Evolutionary conservation across 2,329 filamentous ascomycete genomes (phyloP).

Genomic region (Neopestalotiopsis sp.): DNA sequence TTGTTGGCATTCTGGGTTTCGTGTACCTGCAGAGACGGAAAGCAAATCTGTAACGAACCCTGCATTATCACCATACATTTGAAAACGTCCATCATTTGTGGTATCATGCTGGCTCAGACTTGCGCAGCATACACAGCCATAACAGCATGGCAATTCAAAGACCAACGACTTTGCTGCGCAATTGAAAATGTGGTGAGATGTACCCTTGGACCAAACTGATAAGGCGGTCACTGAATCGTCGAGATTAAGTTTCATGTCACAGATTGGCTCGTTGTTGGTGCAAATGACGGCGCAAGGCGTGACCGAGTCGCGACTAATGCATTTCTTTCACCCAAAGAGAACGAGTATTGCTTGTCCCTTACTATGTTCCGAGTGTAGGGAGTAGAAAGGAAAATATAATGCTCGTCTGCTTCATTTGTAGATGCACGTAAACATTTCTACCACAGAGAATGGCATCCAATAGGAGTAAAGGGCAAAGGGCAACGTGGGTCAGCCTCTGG

Average conservation of each 20-base stretch:
- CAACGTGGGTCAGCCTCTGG: slow-evolving; percentile 13
- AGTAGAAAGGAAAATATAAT: too few species aligned
- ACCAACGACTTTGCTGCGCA: background rate
- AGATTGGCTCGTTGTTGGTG: background rate
- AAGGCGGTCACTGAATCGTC: background rate
- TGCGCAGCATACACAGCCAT: too few species aligned
- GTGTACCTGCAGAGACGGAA: background rate
- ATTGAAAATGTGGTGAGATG: background rate
- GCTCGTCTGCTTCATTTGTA: too few species aligned
- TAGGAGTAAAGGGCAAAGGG: background rate
- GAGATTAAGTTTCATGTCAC: background rate
- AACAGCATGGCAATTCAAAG: too few species aligned
- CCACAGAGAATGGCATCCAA: background rate
- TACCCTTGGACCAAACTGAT: background rate
- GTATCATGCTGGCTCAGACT: background rate
- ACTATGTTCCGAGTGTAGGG: too few species aligned
- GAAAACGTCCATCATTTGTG: background rate
- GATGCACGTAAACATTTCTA: background rate
- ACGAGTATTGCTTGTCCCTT: too few species aligned
- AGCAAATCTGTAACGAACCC: background rate
- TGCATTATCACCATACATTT: background rate
- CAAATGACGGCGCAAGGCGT: background rate
- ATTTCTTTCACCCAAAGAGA: too few species aligned
- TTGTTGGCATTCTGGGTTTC: background rate
- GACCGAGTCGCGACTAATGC: background rate